Evolutionary conservation across 768 basidiomycete species (phyloP).

Genomic region (Psilocybe sp.): DNA sequence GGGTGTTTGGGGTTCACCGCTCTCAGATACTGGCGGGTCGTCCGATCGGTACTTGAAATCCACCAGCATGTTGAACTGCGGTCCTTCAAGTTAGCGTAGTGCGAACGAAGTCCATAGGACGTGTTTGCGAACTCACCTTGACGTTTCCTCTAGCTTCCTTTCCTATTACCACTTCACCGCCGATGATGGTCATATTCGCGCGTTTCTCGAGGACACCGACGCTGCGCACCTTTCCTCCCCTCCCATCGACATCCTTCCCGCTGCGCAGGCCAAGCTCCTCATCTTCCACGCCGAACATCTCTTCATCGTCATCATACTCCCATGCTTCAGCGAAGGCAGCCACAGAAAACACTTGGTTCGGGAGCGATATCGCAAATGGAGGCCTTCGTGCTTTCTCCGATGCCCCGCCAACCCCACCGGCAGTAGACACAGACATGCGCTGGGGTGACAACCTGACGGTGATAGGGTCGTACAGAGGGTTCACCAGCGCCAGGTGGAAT

Average conservation of each 20-base stretch:
- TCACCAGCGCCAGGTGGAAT: constrained; percentile 89
- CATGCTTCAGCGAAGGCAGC: constrained; percentile 94
- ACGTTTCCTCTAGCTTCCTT: constrained; percentile 75
- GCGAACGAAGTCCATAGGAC: background rate
- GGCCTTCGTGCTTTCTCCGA: constrained; percentile 61
- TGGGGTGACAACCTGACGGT: constrained; percentile 85
- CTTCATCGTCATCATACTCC: constrained; percentile 98
- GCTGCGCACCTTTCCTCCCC: constrained; percentile 44
- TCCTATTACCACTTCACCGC: constrained; percentile 84
- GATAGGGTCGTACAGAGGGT: constrained; percentile 95
- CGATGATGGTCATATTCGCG: constrained; percentile 86
- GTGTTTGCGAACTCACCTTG: constrained; percentile 46
- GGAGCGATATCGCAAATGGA: constrained; percentile 79
- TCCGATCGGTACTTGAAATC: constrained; percentile 94
- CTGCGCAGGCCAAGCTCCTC: constrained; percentile 53
- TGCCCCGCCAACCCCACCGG: constrained; percentile 31
- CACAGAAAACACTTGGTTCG: constrained; percentile 74
- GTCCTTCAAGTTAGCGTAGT: background rate
- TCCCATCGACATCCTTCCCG: constrained; percentile 43
- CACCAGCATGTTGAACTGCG: constrained; percentile 90
- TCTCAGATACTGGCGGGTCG: constrained; percentile 68
- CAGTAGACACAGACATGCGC: constrained; percentile 52
- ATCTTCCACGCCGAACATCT: constrained; percentile 63
- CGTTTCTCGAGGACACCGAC: constrained; percentile 86
- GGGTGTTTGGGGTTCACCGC: constrained; percentile 43